phyloP scores from a whole-genome alignment of 805 yeast species.

The Pichia eremophila region DNA sequence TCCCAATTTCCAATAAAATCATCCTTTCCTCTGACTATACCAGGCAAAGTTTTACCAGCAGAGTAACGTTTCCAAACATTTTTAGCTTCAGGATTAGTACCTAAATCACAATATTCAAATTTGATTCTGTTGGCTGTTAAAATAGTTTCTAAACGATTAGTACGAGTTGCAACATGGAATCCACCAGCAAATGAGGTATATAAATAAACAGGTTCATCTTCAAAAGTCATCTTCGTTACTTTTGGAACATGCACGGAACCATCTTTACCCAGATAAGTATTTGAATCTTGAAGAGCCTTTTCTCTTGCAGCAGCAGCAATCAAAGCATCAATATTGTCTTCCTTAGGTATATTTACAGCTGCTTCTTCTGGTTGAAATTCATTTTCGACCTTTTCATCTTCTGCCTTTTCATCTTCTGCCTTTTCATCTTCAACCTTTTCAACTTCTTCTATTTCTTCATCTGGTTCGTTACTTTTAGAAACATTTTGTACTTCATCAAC shows the following conservation, averaged over 20 bases:
- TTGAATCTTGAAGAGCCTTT: constrained; percentile 8
- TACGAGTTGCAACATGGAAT: constrained; percentile 65
- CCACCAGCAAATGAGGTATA: constrained; percentile 88
- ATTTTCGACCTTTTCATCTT: background rate
- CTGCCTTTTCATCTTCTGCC: background rate
- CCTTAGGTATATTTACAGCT: constrained; percentile 4
- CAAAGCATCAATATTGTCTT: constrained; percentile 18
- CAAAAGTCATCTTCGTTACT: constrained; percentile 26
- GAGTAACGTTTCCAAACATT: constrained; percentile 72
- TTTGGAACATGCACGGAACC: constrained; percentile 27
- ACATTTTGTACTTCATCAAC: no score
- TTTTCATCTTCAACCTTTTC: no score
- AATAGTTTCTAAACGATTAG: constrained; percentile 67
- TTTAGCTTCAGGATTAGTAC: constrained; percentile 82
- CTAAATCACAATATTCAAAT: constrained; percentile 66
- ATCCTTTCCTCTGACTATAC: constrained; percentile 73
- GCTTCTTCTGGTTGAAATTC: background rate
- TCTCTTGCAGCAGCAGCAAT: constrained; percentile 23
- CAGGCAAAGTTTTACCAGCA: constrained; percentile 71
- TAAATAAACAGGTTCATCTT: constrained; percentile 57
- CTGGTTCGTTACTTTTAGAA: no score
- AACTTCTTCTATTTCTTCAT: no score
- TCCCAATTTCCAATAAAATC: constrained; percentile 79
- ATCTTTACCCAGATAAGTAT: constrained; percentile 2
- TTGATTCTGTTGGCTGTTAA: constrained; percentile 63